phyloP scores from a whole-genome alignment of 352 stramenopile species.

The Phytopythium kandeliae region DNA sequence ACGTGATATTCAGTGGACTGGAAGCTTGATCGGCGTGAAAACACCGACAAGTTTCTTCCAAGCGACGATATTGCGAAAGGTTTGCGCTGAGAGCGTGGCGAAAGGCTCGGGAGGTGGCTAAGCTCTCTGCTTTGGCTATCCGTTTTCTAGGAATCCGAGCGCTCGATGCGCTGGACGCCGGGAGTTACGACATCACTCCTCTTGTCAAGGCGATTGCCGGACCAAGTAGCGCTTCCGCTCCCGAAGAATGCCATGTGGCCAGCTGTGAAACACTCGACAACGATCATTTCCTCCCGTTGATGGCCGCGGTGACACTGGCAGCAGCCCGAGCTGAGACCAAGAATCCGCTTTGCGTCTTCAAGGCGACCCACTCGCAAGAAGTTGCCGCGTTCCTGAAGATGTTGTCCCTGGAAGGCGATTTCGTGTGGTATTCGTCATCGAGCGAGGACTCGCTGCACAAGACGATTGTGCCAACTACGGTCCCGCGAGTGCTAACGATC shows the following conservation, averaged over 20 bases:
- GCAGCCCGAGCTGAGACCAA: neutral
- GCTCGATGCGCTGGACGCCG: neutral
- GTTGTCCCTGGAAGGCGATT: neutral
- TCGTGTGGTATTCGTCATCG: slow-evolving; percentile 3
- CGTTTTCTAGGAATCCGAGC: neutral
- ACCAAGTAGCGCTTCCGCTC: neutral
- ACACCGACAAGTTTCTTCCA: neutral
- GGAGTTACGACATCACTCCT: neutral
- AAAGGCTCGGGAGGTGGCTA: neutral
- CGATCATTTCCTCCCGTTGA: neutral
- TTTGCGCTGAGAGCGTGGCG: neutral
- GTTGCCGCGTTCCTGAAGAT: neutral
- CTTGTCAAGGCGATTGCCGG: neutral
- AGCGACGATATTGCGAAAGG: neutral
- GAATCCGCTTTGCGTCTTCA: neutral
- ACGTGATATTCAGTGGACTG: neutral
- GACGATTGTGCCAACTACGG: neutral
- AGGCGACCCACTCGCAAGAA: neutral
- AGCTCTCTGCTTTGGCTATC: neutral
- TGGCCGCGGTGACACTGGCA: neutral
- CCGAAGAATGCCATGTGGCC: neutral
- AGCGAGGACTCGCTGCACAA: neutral
- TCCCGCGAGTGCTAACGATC: slow-evolving; percentile 83
- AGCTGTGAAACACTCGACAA: neutral
- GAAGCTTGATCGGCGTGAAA: neutral